phyloP scores from a whole-genome alignment of 192 early-diverging fungal genomes.

The Coemansia sp. region DNA sequence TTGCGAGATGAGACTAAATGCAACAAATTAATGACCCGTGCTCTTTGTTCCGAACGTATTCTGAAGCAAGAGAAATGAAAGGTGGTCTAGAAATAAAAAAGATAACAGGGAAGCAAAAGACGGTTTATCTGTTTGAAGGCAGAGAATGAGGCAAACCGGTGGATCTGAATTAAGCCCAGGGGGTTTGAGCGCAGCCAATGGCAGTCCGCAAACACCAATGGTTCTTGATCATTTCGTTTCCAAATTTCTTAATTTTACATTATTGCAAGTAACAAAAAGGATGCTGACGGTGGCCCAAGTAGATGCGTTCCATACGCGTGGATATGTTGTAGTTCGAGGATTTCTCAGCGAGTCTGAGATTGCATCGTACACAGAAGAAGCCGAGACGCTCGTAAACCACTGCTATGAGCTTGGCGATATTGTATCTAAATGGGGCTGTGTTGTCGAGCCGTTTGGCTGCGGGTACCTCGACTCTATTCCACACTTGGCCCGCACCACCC shows the following conservation, averaged over 20 bases:
- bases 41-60: too few species aligned
- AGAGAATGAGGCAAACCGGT: not conserved
- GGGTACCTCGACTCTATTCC: constrained; percentile 32
- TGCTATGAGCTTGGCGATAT: constrained; percentile 54
- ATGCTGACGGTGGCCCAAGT: constrained; percentile 23
- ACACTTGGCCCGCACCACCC: constrained; percentile 1
- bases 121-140: not conserved
- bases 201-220: constrained; percentile 32
- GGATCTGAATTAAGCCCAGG: too few species aligned
- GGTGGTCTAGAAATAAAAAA: not conserved
- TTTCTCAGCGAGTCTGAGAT: constrained; percentile 31
- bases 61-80: not conserved
- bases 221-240: not conserved
- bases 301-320: constrained; percentile 15
- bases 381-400: constrained; percentile 39
- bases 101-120: not conserved
- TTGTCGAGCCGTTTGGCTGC: constrained; percentile 52
- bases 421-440: constrained; percentile 43
- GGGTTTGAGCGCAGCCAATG: constrained; percentile 25
- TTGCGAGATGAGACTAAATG: not conserved
- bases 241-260: not conserved
- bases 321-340: constrained; percentile 31
- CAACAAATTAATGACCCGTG: not conserved
- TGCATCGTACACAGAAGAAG: constrained; percentile 20
- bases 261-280: not conserved